Conservation (phyloP, 768 basidiomycete species). For the Clitopilus hobsonii region DNA sequence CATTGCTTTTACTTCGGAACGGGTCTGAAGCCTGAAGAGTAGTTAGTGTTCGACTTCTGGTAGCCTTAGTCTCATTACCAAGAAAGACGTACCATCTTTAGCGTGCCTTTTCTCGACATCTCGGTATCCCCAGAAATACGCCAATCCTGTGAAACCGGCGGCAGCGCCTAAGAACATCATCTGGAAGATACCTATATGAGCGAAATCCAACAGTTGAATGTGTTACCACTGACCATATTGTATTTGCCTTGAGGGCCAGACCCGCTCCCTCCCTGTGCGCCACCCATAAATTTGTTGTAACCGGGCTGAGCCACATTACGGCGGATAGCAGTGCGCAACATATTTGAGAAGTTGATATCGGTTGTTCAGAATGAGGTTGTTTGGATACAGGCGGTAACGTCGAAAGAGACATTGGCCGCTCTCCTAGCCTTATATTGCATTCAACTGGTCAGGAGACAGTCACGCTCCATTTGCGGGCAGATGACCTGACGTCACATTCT, state of each 20-base stretch:
- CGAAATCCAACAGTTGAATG: not conserved
- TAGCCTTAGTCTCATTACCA: not conserved
- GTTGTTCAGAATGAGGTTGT: not conserved
- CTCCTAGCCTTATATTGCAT: not conserved
- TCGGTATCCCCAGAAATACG: slow-evolving; percentile 16
- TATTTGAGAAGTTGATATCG: not conserved
- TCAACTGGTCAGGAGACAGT: not conserved
- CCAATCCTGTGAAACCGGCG: slow-evolving; percentile 12
- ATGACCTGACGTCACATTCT: not conserved
- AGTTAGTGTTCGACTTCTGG: too few relatives aligned
- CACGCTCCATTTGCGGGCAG: not conserved
- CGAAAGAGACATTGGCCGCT: not conserved
- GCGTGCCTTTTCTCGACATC: slow-evolving; percentile 18
- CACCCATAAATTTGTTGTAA: slow-evolving; percentile 14
- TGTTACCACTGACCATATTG: slow-evolving; percentile 9
- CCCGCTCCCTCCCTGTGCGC: not conserved
- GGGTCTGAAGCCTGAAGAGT: too few relatives aligned
- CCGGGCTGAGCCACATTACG: not conserved
- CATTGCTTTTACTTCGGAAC: too few relatives aligned
- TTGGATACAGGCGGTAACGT: not conserved
- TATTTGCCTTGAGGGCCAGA: slow-evolving; percentile 14
- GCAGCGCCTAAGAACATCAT: slow-evolving; percentile 12
- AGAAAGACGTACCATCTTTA: slow-evolving; percentile 14
- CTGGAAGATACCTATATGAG: slow-evolving; percentile 3
- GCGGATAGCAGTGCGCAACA: not conserved